Evolutionary conservation across 768 basidiomycete species (phyloP).

Genomic region (Cubamyces sp.): DNA sequence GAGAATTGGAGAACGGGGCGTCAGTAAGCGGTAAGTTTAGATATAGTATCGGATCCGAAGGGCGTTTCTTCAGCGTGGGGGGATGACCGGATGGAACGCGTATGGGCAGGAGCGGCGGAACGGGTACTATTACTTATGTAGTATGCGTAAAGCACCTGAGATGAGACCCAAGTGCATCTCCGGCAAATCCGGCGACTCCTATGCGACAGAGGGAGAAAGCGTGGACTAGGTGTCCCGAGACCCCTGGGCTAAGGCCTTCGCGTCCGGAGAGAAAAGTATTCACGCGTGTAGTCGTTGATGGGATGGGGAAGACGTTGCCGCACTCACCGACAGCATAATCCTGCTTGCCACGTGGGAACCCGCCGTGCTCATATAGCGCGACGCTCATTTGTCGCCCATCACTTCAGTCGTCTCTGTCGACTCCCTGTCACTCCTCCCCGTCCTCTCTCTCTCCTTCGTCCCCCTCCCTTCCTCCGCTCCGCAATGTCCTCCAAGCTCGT

Average conservation of each 20-base stretch:
- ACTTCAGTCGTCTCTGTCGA: constrained; percentile 17
- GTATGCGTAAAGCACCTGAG: neutral
- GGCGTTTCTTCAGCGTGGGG: too few relatives aligned
- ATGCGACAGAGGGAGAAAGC: neutral
- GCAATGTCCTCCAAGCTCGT: constrained; percentile 53
- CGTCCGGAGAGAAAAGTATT: neutral
- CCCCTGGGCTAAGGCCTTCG: neutral
- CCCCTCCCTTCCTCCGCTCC: constrained; percentile 26
- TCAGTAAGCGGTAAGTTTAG: too few relatives aligned
- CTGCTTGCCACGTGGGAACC: constrained; percentile 27
- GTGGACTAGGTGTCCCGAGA: neutral
- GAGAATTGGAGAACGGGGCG: too few relatives aligned
- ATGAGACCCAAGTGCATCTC: neutral
- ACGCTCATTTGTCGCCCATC: constrained; percentile 24
- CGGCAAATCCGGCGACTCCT: neutral
- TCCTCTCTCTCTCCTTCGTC: neutral
- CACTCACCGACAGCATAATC: constrained; percentile 22
- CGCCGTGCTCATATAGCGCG: constrained; percentile 23
- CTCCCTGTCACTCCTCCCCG: constrained; percentile 25
- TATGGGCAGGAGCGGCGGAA: too few relatives aligned
- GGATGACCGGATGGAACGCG: neutral
- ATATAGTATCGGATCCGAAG: too few relatives aligned
- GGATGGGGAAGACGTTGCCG: constrained; percentile 11
- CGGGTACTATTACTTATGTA: too few relatives aligned
- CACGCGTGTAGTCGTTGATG: neutral